Base-by-base conservation (phyloP, 192 early-diverging fungal genomes). In the Entomortierella beljakovae region DNA sequence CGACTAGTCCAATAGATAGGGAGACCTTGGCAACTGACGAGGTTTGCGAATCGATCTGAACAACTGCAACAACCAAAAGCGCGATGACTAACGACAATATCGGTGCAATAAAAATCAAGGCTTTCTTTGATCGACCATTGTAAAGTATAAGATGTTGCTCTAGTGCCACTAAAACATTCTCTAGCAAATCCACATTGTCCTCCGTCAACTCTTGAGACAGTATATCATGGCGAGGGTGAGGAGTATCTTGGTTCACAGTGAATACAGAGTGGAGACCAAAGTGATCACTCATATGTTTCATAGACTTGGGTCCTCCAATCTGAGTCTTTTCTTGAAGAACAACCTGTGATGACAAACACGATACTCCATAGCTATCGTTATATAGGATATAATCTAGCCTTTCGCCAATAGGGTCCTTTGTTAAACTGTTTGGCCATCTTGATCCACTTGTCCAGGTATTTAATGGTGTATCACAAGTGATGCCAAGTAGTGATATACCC, bases 301-400 rank as follows among this genome's bases (percentile, higher is more conserved):
- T 1, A 20, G 40, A 11, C 2, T 42, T 25, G 18, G 46, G 3
- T 15, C 51, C 42, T 13, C 51, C 34, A 15, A 57, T 59, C 16
- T 37, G 54, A 26, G 53, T 15, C 26, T 25, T 29, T 13, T 77
- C 66, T 10, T 56, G 26, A 4, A 77, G 42, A 0, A 64, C 61
- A 9, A 77, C 74, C 8, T 69, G 25, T 0, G 52, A 53, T 10
- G 16, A 3, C 5, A 31, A 51, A 35, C 87, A 88, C 29, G 23
- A 28, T 20, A 88, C 37, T 48, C 74, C 51, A 15, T 70, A 38
- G 23, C 69, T 83, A 2, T 49, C 23, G 13, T 71, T 56, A 51
- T 80, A 87, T 59, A 88, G 84, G 11, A 88, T 75, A 48, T 85
- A 89, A 48, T 89, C 88, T 11, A 89, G 67, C 25, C 88, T 80